Base-by-base conservation (phyloP, 805 yeast species). In the Zygoascus ofunaensis region DNA sequence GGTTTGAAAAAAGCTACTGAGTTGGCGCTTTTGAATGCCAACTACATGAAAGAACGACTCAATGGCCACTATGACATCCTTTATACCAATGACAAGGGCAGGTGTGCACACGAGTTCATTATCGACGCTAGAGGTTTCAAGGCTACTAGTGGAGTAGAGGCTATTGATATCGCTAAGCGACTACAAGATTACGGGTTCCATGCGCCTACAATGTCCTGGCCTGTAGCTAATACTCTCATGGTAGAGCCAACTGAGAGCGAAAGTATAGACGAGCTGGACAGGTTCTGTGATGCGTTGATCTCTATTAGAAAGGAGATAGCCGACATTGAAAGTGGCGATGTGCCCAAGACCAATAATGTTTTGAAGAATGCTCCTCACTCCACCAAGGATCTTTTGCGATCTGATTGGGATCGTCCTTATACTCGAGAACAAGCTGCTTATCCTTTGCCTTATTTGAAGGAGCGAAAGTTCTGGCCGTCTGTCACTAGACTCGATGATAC, bases 151-250 rank as follows among this genome's bases (percentile, higher is more conserved):
- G 94, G 94, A 19, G 72, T 90, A 44, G 97, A 92, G 67, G 97
- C 97, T 18, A 86, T 90, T 55, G 98, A 92, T 62, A 80, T 92
- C 48, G 97, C 98, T 46, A 92, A 92, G 71, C 79, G 98, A 65
- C 73, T 92, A 49, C 97, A 92, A 68, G 98, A 92, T 67, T 92
- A 90, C 62, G 96, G 97, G 0, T 92, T 92, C 78, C 98, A 92
- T 65, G 96, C 96, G 1, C 98, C 98, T 50, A 92, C 98, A 21
- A 80, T 92, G 85, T 92, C 97, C 2, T 92, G 92, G 85, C 98
- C 98, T 7, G 94, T 92, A 42, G 90, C 97, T 4, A 95, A 94
- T 50, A 92, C 98, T 2, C 73, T 92, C 55, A 92, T 92, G 98
- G 79, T 92, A 51, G 98, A 92, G 69, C 98, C 98, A 48, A 92